Evolutionary conservation across 257 asterid genomes (phyloP).

Genomic region (Solanum pinnatisectum): DNA sequence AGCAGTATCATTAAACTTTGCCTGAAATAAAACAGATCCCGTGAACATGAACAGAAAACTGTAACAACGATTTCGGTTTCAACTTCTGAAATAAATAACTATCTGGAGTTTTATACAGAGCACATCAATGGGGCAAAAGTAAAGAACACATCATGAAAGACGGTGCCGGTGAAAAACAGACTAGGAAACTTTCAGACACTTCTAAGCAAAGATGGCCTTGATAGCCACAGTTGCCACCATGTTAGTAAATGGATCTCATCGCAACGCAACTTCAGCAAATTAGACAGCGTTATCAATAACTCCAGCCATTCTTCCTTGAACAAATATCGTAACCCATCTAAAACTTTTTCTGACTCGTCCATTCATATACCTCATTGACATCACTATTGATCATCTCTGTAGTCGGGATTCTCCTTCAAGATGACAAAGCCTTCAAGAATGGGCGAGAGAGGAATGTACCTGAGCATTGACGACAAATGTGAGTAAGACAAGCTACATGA

Average conservation of each 20-base stretch:
- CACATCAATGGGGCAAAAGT: not conserved
- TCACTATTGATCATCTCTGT: constrained; percentile 43
- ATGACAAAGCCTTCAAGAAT: constrained; percentile 94
- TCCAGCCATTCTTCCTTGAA: not conserved
- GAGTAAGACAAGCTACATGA: not conserved
- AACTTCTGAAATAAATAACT: not conserved
- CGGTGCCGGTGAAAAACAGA: not conserved
- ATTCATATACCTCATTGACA: not conserved
- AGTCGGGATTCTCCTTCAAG: constrained; percentile 81
- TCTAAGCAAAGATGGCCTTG: not conserved
- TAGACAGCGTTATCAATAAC: not conserved
- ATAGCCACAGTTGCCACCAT: not conserved
- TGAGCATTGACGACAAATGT: constrained; percentile 9
- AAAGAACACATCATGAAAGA: not conserved
- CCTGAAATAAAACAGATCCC: not conserved
- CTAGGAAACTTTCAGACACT: not conserved
- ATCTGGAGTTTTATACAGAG: not conserved
- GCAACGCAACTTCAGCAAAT: not conserved
- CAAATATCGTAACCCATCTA: not conserved
- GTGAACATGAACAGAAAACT: not conserved
- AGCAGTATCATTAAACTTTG: not conserved
- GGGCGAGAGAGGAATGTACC: constrained; percentile 84
- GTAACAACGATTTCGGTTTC: not conserved
- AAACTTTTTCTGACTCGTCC: not conserved
- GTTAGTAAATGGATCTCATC: not conserved